Evolutionary conservation across 2,329 filamentous ascomycete species (phyloP), one percentile per base, ranked within the genome.

Genomic region (Plenodomus biglobosus): DNA sequence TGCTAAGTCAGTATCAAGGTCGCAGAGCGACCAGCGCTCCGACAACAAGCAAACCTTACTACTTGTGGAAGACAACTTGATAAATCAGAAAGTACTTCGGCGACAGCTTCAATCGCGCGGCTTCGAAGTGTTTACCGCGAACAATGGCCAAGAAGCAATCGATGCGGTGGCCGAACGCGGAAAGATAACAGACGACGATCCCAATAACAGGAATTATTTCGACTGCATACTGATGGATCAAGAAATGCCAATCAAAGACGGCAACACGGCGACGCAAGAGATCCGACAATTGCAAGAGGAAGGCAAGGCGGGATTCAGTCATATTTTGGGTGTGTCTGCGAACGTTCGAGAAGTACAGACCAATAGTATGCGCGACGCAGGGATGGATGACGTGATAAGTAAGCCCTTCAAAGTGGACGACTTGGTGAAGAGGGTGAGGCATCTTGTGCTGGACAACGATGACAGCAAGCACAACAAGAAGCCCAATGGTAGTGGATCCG

Each of bases 21-120:
- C 49, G 10, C 65, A 69, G 40, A 64, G 52, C 19, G 37, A 52
- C 15, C 42, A 53, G n/a, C 48, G 42, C 3, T 53, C 51, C 3
- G 55, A 64, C 17, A 38, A 44, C 3, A 58, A 58, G 8, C 50
- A 55, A 8, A 69, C 64, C 1, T 46, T 72, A 6, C 66, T 80
- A 0, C 60, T 80, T 1, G 77, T 78, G 0, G 77, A 79, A 50
- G 77, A 79, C 50, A 80, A 79, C 38, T 45, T 72, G 2, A 74
- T 79, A 45, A 80, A 80, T 18, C 69, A 79, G 0, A 76, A 76
- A 17, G 77, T 80, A 20, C 55, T 80, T 21, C 68, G 73, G 13
- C 76, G 78, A 56, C 78, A 79, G 53, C 75, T 77, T 41, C 72
- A 74, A 44, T 73, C 74, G 36, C 66, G 75, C 10, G 68, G 71